Conservation (phyloP, 2,329 filamentous ascomycete species). For the Alternaria sp. region DNA sequence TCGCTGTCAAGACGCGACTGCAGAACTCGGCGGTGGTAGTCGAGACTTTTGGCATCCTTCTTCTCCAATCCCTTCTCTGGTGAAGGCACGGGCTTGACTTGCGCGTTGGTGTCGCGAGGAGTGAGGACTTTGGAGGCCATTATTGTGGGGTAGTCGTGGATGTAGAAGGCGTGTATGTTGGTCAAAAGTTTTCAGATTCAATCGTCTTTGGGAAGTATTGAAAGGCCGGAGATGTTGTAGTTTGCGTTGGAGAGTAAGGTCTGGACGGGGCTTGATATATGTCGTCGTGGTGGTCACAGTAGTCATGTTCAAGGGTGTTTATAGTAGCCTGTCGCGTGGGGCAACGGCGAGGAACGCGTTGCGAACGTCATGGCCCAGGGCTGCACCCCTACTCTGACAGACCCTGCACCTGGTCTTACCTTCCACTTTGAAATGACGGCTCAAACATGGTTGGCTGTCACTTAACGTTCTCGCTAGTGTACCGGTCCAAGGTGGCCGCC, state of each 20-base stretch:
- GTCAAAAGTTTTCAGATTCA: background rate
- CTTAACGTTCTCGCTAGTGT: background rate
- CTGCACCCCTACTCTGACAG: slow-evolving; percentile 8
- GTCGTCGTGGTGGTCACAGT: slow-evolving; percentile 14
- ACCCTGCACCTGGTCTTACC: background rate
- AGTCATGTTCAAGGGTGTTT: slow-evolving; percentile 17
- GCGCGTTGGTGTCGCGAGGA: slow-evolving; percentile 72
- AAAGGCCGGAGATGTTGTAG: background rate
- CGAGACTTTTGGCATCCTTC: slow-evolving; percentile 61
- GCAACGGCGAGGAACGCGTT: slow-evolving; percentile 21
- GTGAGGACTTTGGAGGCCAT: slow-evolving; percentile 71
- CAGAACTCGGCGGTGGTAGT: slow-evolving; percentile 79
- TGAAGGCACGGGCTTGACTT: slow-evolving; percentile 36
- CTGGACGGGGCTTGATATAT: background rate
- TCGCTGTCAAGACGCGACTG: slow-evolving; percentile 75
- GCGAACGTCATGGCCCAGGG: slow-evolving; percentile 19
- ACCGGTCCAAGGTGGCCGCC: background rate
- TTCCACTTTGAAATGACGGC: background rate
- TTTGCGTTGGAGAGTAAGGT: background rate
- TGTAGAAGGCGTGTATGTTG: background rate
- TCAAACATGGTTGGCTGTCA: slow-evolving; percentile 4
- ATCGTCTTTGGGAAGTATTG: background rate
- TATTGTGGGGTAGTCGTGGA: slow-evolving; percentile 8
- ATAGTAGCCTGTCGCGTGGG: slow-evolving; percentile 19
- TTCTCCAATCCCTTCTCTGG: slow-evolving; percentile 36